Percentiles rank a stretch among this genome's conserved stretches.
phyloP scores from a whole-genome alignment of 1,284 basidiomycete genomes.

The Trichosporon asahii region DNA sequence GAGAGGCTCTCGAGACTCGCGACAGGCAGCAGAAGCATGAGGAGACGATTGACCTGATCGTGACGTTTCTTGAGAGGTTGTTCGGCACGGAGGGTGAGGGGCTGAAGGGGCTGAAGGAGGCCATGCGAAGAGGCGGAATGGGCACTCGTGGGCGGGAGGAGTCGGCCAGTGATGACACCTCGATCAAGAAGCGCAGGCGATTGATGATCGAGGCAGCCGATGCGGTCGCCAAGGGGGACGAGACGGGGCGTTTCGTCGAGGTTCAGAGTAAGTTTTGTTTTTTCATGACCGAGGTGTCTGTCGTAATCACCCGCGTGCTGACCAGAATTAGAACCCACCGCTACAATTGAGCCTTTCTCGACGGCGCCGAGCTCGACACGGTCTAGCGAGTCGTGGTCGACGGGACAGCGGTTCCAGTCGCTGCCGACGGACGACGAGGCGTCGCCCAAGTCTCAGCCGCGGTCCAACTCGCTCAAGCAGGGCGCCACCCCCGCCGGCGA shows the following conservation, averaged over 20 bases:
- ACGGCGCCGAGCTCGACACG: constrained; percentile 15
- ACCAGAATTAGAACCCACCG: constrained; percentile 10
- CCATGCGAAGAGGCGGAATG: constrained; percentile 37
- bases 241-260: constrained; percentile 36
- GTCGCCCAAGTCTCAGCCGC: constrained; percentile 20
- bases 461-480: constrained; percentile 22
- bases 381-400: constrained; percentile 26
- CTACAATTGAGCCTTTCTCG: constrained; percentile 18
- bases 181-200: constrained; percentile 39
- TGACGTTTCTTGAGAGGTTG: constrained; percentile 88
- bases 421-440: constrained; percentile 42
- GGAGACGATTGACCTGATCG: constrained; percentile 94
- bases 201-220: constrained; percentile 43
- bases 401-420: constrained; percentile 36
- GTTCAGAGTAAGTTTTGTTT: constrained; percentile 37
- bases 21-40: constrained; percentile 84
- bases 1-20: constrained; percentile 76
- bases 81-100: constrained; percentile 63
- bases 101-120: constrained; percentile 45
- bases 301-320: constrained; percentile 5
- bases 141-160: constrained; percentile 32
- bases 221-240: constrained; percentile 24
- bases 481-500: constrained; percentile 18
- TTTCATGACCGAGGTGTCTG: background rate
- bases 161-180: constrained; percentile 25